These are phyloP conservation scores for Xylaria sp. DNA, from an alignment of 2,329 filamentous ascomycete species.

Conservation along the genomic window DNA sequence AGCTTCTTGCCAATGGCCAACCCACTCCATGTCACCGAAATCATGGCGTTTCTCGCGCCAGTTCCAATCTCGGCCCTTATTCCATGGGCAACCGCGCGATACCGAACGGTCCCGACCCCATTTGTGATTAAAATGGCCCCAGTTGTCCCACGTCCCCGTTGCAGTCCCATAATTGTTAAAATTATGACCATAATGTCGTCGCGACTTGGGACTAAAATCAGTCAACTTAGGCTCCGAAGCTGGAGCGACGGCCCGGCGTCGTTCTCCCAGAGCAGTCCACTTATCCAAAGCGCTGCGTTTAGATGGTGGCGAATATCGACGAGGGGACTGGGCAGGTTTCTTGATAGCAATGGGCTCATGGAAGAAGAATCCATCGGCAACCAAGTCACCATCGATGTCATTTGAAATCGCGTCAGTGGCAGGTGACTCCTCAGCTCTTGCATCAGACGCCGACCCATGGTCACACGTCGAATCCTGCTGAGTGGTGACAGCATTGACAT, in stretches of 20 bases:
- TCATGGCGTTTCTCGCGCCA: constrained; percentile 73
- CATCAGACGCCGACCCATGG: constrained; percentile 55
- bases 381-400: constrained; percentile 72
- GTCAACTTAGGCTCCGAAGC: constrained; percentile 63
- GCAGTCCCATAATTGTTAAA: constrained; percentile 53
- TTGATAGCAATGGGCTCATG: constrained; percentile 67
- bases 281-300: constrained; percentile 78
- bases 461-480: constrained; percentile 58
- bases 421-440: constrained; percentile 54
- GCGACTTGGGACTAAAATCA: constrained; percentile 56
- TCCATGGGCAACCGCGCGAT: constrained; percentile 64
- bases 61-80: constrained; percentile 69
- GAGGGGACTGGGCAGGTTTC: constrained; percentile 52
- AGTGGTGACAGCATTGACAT: constrained; percentile 53
- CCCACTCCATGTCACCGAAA: constrained; percentile 89
- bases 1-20: constrained; percentile 85
- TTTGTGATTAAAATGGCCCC: constrained; percentile 52
- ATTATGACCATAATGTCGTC: constrained; percentile 56
- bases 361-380: constrained; percentile 78
- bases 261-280: constrained; percentile 89
- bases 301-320: constrained; percentile 72
- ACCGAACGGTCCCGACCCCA: constrained; percentile 61
- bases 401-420: constrained; percentile 54
- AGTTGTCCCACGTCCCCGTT: constrained; percentile 61
- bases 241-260: constrained; percentile 74